phyloP scores from a whole-genome alignment of 148 eudicot species.

The Rhododendron ovatum region DNA sequence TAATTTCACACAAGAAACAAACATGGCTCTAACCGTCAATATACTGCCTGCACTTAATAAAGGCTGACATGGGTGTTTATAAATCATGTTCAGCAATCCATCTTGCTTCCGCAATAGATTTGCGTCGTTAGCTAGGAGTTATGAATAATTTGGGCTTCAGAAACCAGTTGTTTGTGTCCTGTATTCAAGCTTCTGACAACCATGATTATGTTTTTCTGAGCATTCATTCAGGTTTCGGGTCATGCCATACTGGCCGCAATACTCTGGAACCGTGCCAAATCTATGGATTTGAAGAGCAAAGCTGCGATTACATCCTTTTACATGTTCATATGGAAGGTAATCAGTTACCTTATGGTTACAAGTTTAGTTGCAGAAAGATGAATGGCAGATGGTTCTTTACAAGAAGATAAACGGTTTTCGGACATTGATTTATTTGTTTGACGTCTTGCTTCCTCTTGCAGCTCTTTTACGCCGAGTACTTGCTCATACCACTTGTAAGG shows the following conservation, averaged over 20 bases:
- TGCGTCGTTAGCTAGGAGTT: neutral
- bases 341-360: neutral
- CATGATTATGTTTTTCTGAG: conserved; percentile 3
- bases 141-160: neutral
- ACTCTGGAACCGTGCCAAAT: conserved; percentile 78
- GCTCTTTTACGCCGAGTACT: conserved; percentile 97
- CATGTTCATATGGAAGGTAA: conserved; percentile 99
- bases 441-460: conserved; percentile 34
- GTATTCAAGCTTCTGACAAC: neutral
- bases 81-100: neutral
- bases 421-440: neutral
- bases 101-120: neutral
- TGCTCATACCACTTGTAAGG: conserved; percentile 91
- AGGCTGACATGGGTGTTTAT: neutral
- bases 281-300: conserved; percentile 80
- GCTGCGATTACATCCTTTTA: conserved; percentile 84
- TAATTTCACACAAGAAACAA: neutral
- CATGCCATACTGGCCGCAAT: conserved; percentile 56
- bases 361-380: neutral
- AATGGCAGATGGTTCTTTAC: neutral
- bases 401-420: neutral
- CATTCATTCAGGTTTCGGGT: conserved; percentile 61
- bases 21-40: neutral
- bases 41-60: neutral
- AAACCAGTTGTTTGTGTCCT: neutral